These are phyloP conservation scores for Blastobotrys persicus DNA, from an alignment of 1,139 yeast species.

Conservation along the genomic window DNA sequence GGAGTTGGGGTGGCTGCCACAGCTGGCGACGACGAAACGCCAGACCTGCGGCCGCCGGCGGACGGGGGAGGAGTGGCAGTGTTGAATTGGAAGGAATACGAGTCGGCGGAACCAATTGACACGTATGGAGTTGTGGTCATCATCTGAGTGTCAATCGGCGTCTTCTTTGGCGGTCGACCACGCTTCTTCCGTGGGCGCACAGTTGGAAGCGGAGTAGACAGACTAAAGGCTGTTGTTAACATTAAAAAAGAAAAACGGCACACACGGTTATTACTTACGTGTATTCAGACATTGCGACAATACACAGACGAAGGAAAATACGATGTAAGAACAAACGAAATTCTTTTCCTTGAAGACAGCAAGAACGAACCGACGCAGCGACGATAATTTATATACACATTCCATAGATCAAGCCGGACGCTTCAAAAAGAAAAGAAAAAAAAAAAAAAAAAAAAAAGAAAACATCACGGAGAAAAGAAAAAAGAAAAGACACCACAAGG, in stretches of 20 bases:
- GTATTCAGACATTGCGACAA: conserved; percentile 4
- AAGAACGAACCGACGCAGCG: background rate
- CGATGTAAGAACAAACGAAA: conserved; percentile 1
- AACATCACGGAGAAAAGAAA: conserved; percentile 1
- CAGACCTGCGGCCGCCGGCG: background rate
- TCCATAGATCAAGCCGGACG: too few species aligned
- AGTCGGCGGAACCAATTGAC: conserved; percentile 14
- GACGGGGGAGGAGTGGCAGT: conserved; percentile 6
- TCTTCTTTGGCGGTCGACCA: conserved; percentile 30
- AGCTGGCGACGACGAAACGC: background rate
- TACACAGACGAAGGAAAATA: background rate
- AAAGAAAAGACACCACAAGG: background rate
- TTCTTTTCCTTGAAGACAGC: background rate
- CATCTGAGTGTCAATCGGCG: conserved; percentile 29
- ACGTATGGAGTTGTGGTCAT: conserved; percentile 27
- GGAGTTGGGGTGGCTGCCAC: background rate
- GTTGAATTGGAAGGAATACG: conserved; percentile 19
- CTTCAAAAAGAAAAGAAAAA: conserved; percentile 1
- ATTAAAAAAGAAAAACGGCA: background rate
- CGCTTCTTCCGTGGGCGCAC: conserved; percentile 17
- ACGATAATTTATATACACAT: background rate
- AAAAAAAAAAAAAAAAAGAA: conserved; percentile 1
- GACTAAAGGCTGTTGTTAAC: background rate
- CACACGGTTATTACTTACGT: background rate
- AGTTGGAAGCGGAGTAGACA: background rate